Evolutionary conservation across 768 basidiomycete genomes (phyloP).

Genomic region (Crassisporium funariophilum): DNA sequence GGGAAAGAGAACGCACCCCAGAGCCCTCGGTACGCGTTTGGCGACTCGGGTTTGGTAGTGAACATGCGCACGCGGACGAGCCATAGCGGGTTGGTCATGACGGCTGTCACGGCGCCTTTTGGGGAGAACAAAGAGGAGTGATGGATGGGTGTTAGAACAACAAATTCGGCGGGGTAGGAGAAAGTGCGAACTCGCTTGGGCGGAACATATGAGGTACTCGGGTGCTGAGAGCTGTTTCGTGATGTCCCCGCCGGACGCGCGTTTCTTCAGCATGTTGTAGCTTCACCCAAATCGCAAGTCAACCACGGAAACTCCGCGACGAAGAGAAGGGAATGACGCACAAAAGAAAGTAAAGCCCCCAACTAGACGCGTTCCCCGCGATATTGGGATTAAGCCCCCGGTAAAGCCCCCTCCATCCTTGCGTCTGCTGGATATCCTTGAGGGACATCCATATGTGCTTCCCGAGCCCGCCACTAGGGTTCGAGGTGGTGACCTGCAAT

Average conservation of each 20-base stretch:
- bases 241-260: conserved; percentile 68
- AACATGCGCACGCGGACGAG: conserved; percentile 98
- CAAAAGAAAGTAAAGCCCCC: conserved; percentile 99
- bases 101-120: conserved; percentile 87
- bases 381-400: conserved; percentile 89
- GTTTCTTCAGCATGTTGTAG: conserved; percentile 91
- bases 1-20: conserved; percentile 55
- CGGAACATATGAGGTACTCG: conserved; percentile 85
- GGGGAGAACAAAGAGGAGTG: conserved; percentile 12
- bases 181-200: conserved; percentile 88
- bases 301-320: conserved; percentile 3
- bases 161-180: conserved; percentile 5
- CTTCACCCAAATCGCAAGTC: conserved; percentile 40
- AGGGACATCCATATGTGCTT: conserved; percentile 78
- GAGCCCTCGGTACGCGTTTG: conserved; percentile 76
- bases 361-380: conserved; percentile 93
- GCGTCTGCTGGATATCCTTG: conserved; percentile 65
- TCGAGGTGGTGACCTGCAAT: conserved; percentile 82
- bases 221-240: conserved; percentile 69
- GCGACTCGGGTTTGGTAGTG: conserved; percentile 68
- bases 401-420: conserved; percentile 88
- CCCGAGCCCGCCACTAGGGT: conserved; percentile 60
- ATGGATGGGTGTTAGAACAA: conserved; percentile 8
- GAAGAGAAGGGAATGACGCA: conserved; percentile 44
- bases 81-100: conserved; percentile 98